These are phyloP conservation scores for Boletus subluridellus DNA, from an alignment of 1,284 basidiomycete genomes.

Conservation along the genomic window DNA sequence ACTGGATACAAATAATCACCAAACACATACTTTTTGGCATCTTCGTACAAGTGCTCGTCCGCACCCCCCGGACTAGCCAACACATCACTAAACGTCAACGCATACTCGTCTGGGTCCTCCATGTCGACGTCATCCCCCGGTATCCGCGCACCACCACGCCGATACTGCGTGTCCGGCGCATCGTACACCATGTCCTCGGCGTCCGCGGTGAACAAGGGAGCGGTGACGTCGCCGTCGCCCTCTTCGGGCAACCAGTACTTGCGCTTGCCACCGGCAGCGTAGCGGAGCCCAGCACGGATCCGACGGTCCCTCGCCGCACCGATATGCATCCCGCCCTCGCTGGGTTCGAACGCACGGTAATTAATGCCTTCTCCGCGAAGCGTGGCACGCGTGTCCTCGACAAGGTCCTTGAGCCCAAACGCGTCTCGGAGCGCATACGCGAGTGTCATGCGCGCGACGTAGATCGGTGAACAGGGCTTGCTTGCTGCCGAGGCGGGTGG, in stretches of 20 bases:
- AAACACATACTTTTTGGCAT: constrained; percentile 74
- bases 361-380: constrained; percentile 88
- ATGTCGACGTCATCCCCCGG: constrained; percentile 23
- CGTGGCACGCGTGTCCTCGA: constrained; percentile 83
- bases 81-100: constrained; percentile 37
- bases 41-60: constrained; percentile 69
- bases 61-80: constrained; percentile 45
- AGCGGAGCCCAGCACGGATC: constrained; percentile 87
- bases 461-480: constrained; percentile 28
- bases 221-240: constrained; percentile 57
- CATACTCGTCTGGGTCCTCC: constrained; percentile 46
- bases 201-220: constrained; percentile 71
- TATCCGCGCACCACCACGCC: constrained; percentile 8
- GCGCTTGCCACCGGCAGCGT: constrained; percentile 80
- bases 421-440: constrained; percentile 85
- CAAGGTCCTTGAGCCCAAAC: constrained; percentile 82
- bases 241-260: constrained; percentile 87
- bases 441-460: constrained; percentile 85
- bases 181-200: constrained; percentile 65
- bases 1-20: constrained; percentile 92
- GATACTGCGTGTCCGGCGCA: constrained; percentile 51
- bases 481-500: constrained; percentile 37
- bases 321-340: constrained; percentile 88
- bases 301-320: constrained; percentile 78
- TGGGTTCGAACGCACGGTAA: constrained; percentile 94